Evolutionary conservation across 257 asterid genomes (phyloP), one percentile per base, ranked within the genome.

Genomic region (Nicotiana paniculata): DNA sequence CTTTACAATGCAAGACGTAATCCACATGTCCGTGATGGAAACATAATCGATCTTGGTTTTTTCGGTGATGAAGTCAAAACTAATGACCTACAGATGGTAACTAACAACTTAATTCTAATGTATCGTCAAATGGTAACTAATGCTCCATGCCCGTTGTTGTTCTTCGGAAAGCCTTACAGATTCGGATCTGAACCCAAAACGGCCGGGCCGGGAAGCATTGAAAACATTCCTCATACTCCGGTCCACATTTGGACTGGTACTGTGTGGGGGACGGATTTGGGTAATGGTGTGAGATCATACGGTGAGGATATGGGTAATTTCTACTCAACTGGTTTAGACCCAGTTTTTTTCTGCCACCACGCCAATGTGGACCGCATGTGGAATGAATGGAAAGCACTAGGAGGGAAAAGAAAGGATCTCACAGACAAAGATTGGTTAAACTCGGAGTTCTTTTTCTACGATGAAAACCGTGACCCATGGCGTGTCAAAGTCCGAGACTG

Each of bases 361-460:
- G 57, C 46, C 68, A 81, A 82, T 24, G 78, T 82, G 30, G 82
- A 82, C 4, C 51, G 85, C 1, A 66, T 77, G 39, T 82, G 85
- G 82, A 48, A 1, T 0, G 55, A 62, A 48, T 77, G 85, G 82
- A 70, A 77, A 7, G 10, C 24, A 12, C 65, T 11, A 26, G 70
- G 66, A 24, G 82, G 69, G 0, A 80, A 80, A 64, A 24, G 77
- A 0, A 88, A 82, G 67, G 90, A 89, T 21, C 51, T 91, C 2
- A 10, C 24, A 3, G 88, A 88, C 17, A 51, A 82, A 0, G 91
- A 90, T 24, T 91, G 46, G 84, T 48, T 88, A 4, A 79, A 90
- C 81, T 89, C 95, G 0, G 51, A 88, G 48, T 91, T 91, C 84
- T 24, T 90, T 68, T 91, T 91, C 88, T 91, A 90, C 79, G 92